Evolutionary conservation across 2,329 filamentous ascomycete species (phyloP), one percentile per base, ranked within the genome.

Genomic region (Pseudocercospora musae): DNA sequence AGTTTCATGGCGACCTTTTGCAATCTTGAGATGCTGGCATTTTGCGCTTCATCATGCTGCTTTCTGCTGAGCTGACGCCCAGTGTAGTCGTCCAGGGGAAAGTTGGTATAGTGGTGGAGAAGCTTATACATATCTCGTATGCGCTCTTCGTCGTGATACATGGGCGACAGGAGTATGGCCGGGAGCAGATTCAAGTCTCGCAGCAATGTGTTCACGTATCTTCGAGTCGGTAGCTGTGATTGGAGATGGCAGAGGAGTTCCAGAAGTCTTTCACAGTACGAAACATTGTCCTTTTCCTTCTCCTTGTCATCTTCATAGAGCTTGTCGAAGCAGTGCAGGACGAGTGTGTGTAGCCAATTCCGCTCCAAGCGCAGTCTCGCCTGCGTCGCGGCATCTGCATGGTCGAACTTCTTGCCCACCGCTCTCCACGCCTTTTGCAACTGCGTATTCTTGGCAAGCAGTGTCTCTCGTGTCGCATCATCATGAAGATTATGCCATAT

Each of bases 401-500:
- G 87, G 64, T 98, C 93, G 69, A 90, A 97, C 67, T 93, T 85
- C 79, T 96, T 97, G 20, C 83, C 84, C 1, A 92, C 85, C 8
- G 93, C 92, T 71, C 92, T 88, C 95, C 95, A 99, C 55, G 92
- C 89, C 75, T 97, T 98, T 74, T 86, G 88, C 70, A 96, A 78
- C 67, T 91, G 88, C n/a, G 86, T 78, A 52, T 85, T 85, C 68
- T 90, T 87, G 48, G 91, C 87, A 29, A 99, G 82, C 59, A 87
- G 85, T 33, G 81, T 80, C 59, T 96, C 91, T 68, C 92, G 86
- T 66, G 87, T 85, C 62, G 84, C 83, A 33, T 96, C 92, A 60
- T 85, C 90, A 29, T 91, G 90, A 40, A 99, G 79, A 73, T 96
- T 96, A 72, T 98, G 91, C 95, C 95, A 99, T 70, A 95, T 92